Evolutionary conservation across 768 basidiomycete genomes (phyloP).

Genomic region (Leccinum broughii): DNA sequence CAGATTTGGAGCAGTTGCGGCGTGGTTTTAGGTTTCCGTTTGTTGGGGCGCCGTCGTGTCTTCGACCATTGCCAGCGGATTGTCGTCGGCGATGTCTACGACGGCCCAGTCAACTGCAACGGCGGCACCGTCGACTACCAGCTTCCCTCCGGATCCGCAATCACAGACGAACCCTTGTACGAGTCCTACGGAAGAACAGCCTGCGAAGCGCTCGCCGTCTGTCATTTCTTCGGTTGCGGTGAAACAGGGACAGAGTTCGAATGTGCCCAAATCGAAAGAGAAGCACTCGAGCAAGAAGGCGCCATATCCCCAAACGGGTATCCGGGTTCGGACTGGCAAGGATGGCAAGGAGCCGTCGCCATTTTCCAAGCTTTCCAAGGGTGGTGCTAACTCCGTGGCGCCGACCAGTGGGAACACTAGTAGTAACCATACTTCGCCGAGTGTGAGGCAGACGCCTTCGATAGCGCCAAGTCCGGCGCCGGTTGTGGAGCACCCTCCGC

Average conservation of each 20-base stretch:
- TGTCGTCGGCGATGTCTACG: background rate
- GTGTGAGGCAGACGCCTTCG: constrained; percentile 12
- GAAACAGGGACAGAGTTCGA: constrained; percentile 14
- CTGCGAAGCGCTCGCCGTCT: constrained; percentile 14
- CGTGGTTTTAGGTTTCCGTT: constrained; percentile 45
- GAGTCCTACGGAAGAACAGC: constrained; percentile 15
- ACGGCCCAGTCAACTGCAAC: background rate
- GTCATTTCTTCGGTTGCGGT: constrained; percentile 1
- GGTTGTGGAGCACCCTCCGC: constrained; percentile 6
- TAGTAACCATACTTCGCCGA: background rate
- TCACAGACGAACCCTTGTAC: background rate
- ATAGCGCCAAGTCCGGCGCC: constrained; percentile 12
- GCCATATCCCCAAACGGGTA: constrained; percentile 44
- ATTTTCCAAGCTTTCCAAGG: constrained; percentile 16
- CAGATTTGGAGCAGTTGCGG: constrained; percentile 30
- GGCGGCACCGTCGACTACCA: background rate
- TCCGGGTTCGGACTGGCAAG: constrained; percentile 46
- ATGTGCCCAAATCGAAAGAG: constrained; percentile 36
- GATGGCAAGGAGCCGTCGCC: constrained; percentile 36
- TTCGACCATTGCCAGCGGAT: constrained; percentile 2
- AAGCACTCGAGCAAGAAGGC: constrained; percentile 43
- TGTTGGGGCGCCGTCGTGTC: constrained; percentile 35
- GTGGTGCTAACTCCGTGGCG: constrained; percentile 7
- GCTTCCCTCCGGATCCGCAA: constrained; percentile 5
- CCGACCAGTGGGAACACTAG: constrained; percentile 13